Base-by-base conservation (phyloP, 1,139 yeast species). In the Schizosaccharomyces versatilis region DNA sequence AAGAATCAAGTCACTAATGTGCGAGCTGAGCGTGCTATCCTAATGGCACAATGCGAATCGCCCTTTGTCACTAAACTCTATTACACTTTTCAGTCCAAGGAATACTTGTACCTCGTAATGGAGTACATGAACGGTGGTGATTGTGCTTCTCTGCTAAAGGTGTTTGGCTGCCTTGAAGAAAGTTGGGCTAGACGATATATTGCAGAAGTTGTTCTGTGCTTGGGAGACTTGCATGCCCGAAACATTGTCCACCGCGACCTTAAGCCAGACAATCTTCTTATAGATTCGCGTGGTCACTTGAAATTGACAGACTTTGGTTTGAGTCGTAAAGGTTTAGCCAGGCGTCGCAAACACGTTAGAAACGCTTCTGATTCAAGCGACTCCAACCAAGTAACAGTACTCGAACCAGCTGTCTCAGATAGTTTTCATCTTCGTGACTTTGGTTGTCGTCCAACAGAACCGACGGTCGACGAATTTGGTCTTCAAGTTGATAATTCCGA, bases 121-220 rank as follows among this genome's bases (percentile, higher is more conserved):
- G 98, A 93, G 66, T 93, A 86, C 65, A 71, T 90, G 53, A 85
- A 84, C 61, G 98, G 98, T 47, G 99, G 99, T 38, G 99, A 93
- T 66, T 78, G 94, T 64, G 94, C 96, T 0, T 82, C 95, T 0
- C 70, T 93, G 53, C 70, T 93, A 39, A 84, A 84, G 61, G 79
- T 79, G 67, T 71, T 88, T 65, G 95, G 94, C 0, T 69, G 84
- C 42, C 84, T 95, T 1, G 79, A 84, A 56, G 82, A 80, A 57
- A 67, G 64, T 14, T 90, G 98, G 98, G 80, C 94, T 0, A 79
- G 75, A 59, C 74, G 83, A 60, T 93, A 90, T 62, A 76, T 85
- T 57, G 90, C 95, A 0, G 98, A 93, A 65, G 86, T 86, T 1
- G 79, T 88, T 38, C 80, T 84, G 36, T 95, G 95, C 1, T 94